Base-by-base conservation (phyloP, 2,329 filamentous ascomycete genomes). In the Colletotrichum liaoningense region DNA sequence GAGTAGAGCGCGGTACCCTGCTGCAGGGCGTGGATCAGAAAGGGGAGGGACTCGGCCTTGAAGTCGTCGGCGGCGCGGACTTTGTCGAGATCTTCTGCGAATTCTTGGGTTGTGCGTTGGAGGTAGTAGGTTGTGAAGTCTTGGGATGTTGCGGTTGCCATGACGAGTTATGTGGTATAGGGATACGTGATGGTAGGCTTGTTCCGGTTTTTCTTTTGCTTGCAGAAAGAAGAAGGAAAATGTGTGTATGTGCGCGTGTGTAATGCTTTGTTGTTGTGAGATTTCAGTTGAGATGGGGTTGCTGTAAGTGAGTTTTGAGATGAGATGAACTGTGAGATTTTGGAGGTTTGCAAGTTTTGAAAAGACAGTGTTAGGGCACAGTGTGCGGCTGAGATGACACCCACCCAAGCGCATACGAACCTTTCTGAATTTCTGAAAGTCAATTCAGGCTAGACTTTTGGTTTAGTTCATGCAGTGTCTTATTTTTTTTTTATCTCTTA, bases 61-160 rank as follows among this genome's bases (percentile, higher is more conserved):
- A 95, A 95, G 82, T 95, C 93, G 77, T 91, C 89, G 11, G 93
- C 92, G 8, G 78, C 81, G 75, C 93, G 90, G 74, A 95, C 86
- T 80, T 91, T 90, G 83, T 94, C 91, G 49, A 95, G 86, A 79
- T 95, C 93, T 76, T 94, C 92, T 14, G 91, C 90, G 69, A 95
- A 91, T 80, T 95, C 93, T 63, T 87, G 85, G 0, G 93, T 94
- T 6, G 91, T 85, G 72, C 89, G 90, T 77, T 93, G 90, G 59
- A 95, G 88, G 80, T 95, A 95, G 80, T 90, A 92, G 11, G 90
- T 85, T 9, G 88, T 85, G 82, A 94, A 94, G 28, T 85, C 83
- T 57, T 72, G 62, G 3, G 60, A 63, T 14, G 42, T 14, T 46
- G 72, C 19, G 42, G 56, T 26, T 24, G 64, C 49, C 69, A 63